A percentile compares a stretch with the other conserved stretches of the same genome.
Evolutionary conservation across 2,329 filamentous ascomycete species (phyloP).

Genomic region (Xylaria sp.): DNA sequence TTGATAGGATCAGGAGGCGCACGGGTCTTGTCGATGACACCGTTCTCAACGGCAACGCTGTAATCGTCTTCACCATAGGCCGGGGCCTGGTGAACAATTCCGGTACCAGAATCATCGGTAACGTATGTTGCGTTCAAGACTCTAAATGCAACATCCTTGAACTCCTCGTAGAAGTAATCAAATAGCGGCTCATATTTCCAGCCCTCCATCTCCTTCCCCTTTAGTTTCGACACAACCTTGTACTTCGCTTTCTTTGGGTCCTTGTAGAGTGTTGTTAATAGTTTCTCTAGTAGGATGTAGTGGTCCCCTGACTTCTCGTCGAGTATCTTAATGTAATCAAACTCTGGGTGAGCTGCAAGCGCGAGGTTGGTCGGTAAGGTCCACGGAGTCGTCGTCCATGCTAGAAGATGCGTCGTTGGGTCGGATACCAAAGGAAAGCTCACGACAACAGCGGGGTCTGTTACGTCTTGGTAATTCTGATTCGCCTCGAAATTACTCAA

Average conservation of each 20-base stretch:
- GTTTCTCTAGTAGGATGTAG: constrained; percentile 85
- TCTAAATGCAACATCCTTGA: constrained; percentile 84
- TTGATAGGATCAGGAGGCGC: constrained; percentile 93
- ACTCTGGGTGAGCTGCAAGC: constrained; percentile 81
- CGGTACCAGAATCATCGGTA: constrained; percentile 88
- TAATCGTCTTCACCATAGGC: constrained; percentile 98
- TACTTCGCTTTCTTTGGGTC: constrained; percentile 96
- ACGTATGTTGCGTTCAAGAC: constrained; percentile 89
- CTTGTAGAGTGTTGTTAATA: constrained; percentile 87
- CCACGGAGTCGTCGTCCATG: constrained; percentile 92
- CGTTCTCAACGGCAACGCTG: constrained; percentile 78
- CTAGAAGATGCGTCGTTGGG: constrained; percentile 78
- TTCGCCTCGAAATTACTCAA: constrained; percentile 94
- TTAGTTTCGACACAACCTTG: constrained; percentile 81
- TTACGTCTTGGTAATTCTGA: constrained; percentile 94
- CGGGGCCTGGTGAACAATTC: constrained; percentile 92
- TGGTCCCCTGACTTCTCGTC: constrained; percentile 86
- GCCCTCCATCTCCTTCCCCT: constrained; percentile 84
- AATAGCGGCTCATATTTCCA: constrained; percentile 93
- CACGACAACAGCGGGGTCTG: constrained; percentile 89
- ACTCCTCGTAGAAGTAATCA: constrained; percentile 88
- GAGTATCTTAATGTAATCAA: constrained; percentile 87
- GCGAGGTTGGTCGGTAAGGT: constrained; percentile 84
- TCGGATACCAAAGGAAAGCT: constrained; percentile 86
- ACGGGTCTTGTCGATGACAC: constrained; percentile 80